phyloP scores from a whole-genome alignment of 2,329 filamentous ascomycete genomes.

The Exophiala lecanii-corni region DNA sequence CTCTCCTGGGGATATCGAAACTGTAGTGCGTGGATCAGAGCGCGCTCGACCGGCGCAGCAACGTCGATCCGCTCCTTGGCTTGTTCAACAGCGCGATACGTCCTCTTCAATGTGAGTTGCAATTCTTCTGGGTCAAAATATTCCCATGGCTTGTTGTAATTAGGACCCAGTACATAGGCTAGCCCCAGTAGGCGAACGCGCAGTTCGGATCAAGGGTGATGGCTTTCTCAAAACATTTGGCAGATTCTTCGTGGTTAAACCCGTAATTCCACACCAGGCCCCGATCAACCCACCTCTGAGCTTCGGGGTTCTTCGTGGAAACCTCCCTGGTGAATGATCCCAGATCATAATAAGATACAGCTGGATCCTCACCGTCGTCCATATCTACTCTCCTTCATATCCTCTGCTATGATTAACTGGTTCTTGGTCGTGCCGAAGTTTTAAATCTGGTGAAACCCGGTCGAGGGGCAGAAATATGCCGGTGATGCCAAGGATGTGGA shows the following conservation, averaged over 20 bases:
- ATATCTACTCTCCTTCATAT: neutral
- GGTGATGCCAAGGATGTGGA: too few relatives aligned
- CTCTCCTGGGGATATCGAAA: constrained; percentile 56
- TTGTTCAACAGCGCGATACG: constrained; percentile 25
- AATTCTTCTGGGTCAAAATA: constrained; percentile 62
- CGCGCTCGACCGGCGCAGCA: constrained; percentile 52
- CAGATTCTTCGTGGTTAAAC: constrained; percentile 40
- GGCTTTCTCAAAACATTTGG: constrained; percentile 35
- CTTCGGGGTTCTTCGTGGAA: constrained; percentile 29
- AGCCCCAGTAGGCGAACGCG: constrained; percentile 41
- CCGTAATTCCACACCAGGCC: constrained; percentile 37
- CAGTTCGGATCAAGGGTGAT: constrained; percentile 33
- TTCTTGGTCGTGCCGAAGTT: too few relatives aligned
- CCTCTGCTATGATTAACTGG: too few relatives aligned
- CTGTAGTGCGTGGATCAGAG: constrained; percentile 59
- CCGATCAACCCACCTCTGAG: constrained; percentile 37
- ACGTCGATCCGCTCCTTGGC: constrained; percentile 38
- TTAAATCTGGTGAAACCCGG: too few relatives aligned
- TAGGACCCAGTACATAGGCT: constrained; percentile 66
- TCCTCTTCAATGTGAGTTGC: constrained; percentile 26
- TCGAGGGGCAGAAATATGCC: too few relatives aligned
- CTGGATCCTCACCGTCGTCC: constrained; percentile 12
- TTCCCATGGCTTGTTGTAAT: constrained; percentile 76
- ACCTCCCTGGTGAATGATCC: constrained; percentile 35
- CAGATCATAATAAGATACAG: constrained; percentile 36